Percentiles rank a stretch among this genome's conserved stretches.
Conservation (phyloP, 208 protist genomes). For the Acanthamoeba triangularis region DNA sequence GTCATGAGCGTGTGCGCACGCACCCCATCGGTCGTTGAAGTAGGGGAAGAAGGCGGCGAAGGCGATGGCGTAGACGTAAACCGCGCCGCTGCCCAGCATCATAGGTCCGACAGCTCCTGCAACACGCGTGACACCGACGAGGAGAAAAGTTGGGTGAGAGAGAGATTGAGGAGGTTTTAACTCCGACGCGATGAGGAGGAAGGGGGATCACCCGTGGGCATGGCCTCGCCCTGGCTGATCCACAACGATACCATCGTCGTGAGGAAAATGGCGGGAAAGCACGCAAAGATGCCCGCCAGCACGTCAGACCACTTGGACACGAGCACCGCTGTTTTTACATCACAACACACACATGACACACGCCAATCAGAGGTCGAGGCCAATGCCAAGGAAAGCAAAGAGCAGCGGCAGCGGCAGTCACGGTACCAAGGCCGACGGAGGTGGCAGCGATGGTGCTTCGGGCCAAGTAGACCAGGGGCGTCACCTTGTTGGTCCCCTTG, state of each 20-base stretch:
- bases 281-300: constrained; percentile 36
- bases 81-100: constrained; percentile 55
- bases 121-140: background rate
- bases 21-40: constrained; percentile 23
- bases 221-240: constrained; percentile 62
- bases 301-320: constrained; percentile 49
- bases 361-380: background rate
- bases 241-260: constrained; percentile 56
- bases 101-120: constrained; percentile 45
- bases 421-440: background rate
- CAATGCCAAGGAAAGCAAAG: background rate
- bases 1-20: background rate
- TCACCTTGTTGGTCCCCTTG: constrained; percentile 43
- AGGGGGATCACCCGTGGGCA: background rate
- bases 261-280: constrained; percentile 51
- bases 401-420: background rate
- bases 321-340: background rate
- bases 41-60: background rate
- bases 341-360: background rate
- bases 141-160: background rate
- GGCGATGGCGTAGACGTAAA: constrained; percentile 3
- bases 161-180: background rate
- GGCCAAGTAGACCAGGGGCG: constrained; percentile 9
- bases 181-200: background rate
- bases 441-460: background rate